Evolutionary conservation across 805 yeast species (phyloP).

Genomic region (Kodamaea leandrae): DNA sequence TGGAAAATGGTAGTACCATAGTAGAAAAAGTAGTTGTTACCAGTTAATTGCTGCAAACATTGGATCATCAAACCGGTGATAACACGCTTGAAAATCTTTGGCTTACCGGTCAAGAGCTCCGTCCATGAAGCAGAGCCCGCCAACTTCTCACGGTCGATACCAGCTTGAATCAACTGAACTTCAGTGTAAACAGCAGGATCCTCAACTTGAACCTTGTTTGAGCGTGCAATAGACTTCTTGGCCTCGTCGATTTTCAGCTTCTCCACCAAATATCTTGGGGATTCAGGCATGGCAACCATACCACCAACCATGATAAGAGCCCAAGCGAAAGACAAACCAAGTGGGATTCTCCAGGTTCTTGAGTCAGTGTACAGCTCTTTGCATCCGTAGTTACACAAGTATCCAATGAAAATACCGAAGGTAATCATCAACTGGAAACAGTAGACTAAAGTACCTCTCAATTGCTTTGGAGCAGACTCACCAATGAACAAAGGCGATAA

Average conservation of each 20-base stretch:
- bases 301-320: conserved; percentile 22
- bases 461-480: conserved; percentile 27
- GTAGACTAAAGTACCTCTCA: conserved; percentile 29
- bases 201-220: conserved; percentile 22
- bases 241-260: conserved; percentile 24
- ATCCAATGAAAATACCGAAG: conserved; percentile 27
- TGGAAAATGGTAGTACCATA: conserved; percentile 60
- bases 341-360: conserved; percentile 27
- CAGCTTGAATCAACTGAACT: conserved; percentile 26
- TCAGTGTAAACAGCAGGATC: conserved; percentile 26
- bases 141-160: conserved; percentile 26
- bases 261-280: conserved; percentile 26
- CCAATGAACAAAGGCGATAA: conserved; percentile 26
- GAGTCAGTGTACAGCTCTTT: conserved; percentile 17
- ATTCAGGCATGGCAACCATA: conserved; percentile 28
- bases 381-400: conserved; percentile 22
- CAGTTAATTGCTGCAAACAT: conserved; percentile 58
- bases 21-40: conserved; percentile 65
- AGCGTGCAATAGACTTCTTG: conserved; percentile 23
- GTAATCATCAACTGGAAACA: conserved; percentile 29
- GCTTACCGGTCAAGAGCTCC: conserved; percentile 26
- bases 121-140: conserved; percentile 27
- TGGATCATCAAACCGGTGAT: conserved; percentile 24
- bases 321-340: conserved; percentile 29
- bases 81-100: conserved; percentile 24